Base-by-base conservation (phyloP, 192 early-diverging fungal species). In the Backusella liffmaniae region DNA sequence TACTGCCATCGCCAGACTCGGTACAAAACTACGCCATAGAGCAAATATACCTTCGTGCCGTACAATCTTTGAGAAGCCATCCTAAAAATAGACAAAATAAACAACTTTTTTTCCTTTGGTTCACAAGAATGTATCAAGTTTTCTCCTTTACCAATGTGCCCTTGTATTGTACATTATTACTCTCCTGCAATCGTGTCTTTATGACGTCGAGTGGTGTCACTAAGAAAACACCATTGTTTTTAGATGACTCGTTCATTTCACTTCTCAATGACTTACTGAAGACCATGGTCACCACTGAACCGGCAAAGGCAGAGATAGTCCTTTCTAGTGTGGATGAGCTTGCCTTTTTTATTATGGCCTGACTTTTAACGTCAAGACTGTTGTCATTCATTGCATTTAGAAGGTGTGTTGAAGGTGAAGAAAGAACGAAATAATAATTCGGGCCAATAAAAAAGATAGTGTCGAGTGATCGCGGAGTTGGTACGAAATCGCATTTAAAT, bases 151-250 rank as follows among this genome's bases (percentile, higher is more conserved):
- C 62, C 56, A 23, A 34, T 29, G 59, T 74, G 23, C 62, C 56
- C 30, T 65, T 44, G 36, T 66, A 65, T 34, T 42, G 39, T 16
- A 46, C 30, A 34, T 12, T 34, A 26, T 41, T 34, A 9, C 13
- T 66, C 76, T 83, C 78, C 84, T 96, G 95, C 76, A 95, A 88
- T 13, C 95, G 83, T 15, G 91, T 95, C 77, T 96, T 96, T n/a
- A 96, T 88, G 1, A 96, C 91, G 84, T 96, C 95, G 42, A 96
- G 89, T 3, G 95, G 95, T 15, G 92, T 96, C 8, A 92, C 94
- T 93, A 73, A 18, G n/a, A 6, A 16, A 13, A 4, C 7, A 41
- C 39, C 10, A 10, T 26, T 12, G 44, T 76, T 86, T 72, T 42
- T 84, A 79, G 66, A 78, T 75, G 15, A 44, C 23, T 15, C 12